These are phyloP conservation scores for Aspergillus puulaauensis DNA, from an alignment of 2,329 filamentous ascomycete genomes.

Conservation along the genomic window DNA sequence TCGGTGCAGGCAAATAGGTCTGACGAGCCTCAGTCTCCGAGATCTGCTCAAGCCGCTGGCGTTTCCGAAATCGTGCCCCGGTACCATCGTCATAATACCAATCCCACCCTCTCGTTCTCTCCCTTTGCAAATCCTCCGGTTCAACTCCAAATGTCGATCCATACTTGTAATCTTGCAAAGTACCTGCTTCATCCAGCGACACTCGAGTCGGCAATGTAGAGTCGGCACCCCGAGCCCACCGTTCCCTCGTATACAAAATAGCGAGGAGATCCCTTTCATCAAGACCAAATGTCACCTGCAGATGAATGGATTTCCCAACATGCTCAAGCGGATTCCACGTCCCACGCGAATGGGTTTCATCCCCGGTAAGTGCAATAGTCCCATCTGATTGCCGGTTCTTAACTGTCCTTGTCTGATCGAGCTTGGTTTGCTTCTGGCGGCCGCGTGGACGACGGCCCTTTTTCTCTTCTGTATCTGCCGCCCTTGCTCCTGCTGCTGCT, in stretches of 20 bases:
- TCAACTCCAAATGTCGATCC: constrained; percentile 45
- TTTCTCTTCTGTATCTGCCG: not conserved
- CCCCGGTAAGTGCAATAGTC: constrained; percentile 15
- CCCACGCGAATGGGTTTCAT: constrained; percentile 39
- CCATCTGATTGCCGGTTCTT: constrained; percentile 22
- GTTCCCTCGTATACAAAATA: constrained; percentile 48
- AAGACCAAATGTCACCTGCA: constrained; percentile 53
- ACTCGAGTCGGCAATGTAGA: constrained; percentile 51
- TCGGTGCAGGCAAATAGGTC: constrained; percentile 43
- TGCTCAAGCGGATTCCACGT: constrained; percentile 35
- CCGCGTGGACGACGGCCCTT: not conserved
- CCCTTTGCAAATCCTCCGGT: constrained; percentile 41
- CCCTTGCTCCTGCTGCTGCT: not conserved
- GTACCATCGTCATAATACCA: constrained; percentile 53
- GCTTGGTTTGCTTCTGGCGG: constrained; percentile 8
- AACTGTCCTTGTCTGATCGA: constrained; percentile 2
- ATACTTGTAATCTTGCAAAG: constrained; percentile 37
- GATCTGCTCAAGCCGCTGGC: constrained; percentile 42
- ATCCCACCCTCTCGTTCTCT: constrained; percentile 49
- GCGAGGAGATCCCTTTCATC: constrained; percentile 50
- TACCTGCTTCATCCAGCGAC: constrained; percentile 31
- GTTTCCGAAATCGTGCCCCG: constrained; percentile 40
- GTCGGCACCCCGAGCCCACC: constrained; percentile 49
- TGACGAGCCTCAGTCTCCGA: constrained; percentile 34
- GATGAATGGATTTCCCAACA: constrained; percentile 44